phyloP scores from a whole-genome alignment of 2,329 filamentous ascomycete genomes.

The Emergomyces africanus region DNA sequence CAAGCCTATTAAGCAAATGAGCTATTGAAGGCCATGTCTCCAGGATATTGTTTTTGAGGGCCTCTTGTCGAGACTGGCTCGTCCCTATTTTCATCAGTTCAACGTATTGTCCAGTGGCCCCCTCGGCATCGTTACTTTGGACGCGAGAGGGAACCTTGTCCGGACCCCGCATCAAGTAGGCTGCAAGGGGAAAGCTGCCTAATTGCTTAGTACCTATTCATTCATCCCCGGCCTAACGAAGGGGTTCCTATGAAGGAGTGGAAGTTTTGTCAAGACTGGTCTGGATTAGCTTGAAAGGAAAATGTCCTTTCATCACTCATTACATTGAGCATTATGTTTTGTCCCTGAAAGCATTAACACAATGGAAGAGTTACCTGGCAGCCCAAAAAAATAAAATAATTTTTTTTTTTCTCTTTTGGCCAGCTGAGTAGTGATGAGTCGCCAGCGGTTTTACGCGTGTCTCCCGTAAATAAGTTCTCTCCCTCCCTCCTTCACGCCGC shows the following conservation, averaged over 20 bases:
- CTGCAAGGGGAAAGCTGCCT: background rate
- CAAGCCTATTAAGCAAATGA: background rate
- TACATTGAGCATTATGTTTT: background rate
- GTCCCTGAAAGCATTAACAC: background rate
- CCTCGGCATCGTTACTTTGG: background rate
- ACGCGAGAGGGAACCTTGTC: background rate
- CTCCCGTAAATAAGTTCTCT: background rate
- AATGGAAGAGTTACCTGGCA: background rate
- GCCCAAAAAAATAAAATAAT: background rate
- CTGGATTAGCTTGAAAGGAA: background rate
- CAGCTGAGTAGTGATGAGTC: no score
- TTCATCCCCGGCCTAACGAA: background rate
- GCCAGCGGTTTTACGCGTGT: background rate
- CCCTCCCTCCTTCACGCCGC: background rate
- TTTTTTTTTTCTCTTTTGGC: no score
- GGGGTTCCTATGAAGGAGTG: background rate
- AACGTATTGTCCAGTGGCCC: background rate
- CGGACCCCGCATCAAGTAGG: background rate
- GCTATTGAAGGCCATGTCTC: background rate
- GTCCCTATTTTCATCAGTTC: background rate
- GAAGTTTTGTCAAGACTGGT: background rate
- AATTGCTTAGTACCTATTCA: background rate
- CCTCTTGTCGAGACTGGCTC: background rate
- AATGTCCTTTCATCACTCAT: no score
- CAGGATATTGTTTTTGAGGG: background rate